Base-by-base conservation (phyloP, 257 asterid species). In the Craterostigma plantagineum region DNA sequence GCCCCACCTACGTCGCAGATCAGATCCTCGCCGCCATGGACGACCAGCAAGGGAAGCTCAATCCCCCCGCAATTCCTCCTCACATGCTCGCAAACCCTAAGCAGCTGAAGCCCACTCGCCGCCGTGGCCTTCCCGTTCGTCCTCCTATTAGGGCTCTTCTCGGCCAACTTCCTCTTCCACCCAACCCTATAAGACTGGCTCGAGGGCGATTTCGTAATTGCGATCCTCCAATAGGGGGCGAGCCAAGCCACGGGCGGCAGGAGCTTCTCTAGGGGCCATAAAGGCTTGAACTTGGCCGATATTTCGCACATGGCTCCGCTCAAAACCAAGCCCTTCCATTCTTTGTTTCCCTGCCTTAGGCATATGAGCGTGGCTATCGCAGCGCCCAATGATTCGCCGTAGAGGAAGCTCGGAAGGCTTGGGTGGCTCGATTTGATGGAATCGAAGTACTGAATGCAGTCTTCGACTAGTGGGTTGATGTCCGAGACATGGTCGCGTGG, bases 311-410 rank as follows among this genome's bases (percentile, higher is more conserved):
- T 72, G 0, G 91, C 70, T 11, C 91, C 92, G 16, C 91, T 75
- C 30, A 81, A 18, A 7, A 85, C 38, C 57, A 85, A 40, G 1
- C 94, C 94, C 15, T 62, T 72, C 96, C 96, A 85, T 7, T 56
- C 60, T 7, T 4, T n/a, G n/a, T n/a, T 53, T 51, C 46, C 69
- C 30, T 77, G 94, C 59, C 58, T 48, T 7, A 77, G 40, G 68
- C 81, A 66, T 14, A 73, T 16, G 15, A 72, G 67, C 9, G 70
- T 53, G 17, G 79, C 73, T 9, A 81, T 54, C 1, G 92, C 83
- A 1, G 70, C 94, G 0, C 96, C 94, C 42, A 85, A 48, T 0
- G 94, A 85, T 53, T 85, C 96, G 0, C 96, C 96, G 33, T 77
- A 81, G 16, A 85, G 78, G 51, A 81, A 85, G 54, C 68, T 68